phyloP scores from a whole-genome alignment of 78 protist species.

The Cyanophora paradoxa region DNA sequence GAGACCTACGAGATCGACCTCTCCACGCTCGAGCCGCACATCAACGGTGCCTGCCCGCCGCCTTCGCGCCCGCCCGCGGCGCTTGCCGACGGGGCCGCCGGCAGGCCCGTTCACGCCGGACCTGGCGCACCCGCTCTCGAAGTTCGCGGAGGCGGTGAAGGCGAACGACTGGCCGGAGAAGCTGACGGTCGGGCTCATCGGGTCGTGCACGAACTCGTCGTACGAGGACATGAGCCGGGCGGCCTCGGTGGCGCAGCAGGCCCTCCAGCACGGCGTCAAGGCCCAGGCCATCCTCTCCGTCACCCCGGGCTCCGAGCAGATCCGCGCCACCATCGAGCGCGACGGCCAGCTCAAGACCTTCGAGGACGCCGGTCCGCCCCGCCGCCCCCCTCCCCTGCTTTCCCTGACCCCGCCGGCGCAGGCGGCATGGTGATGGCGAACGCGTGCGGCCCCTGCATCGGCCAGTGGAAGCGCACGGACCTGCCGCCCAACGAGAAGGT shows the following conservation, averaged over 20 bases:
- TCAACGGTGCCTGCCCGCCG: too few species aligned
- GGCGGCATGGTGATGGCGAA: constrained; percentile 83
- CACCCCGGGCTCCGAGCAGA: constrained; percentile 94
- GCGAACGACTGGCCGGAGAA: constrained; percentile 84
- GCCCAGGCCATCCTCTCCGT: constrained; percentile 70
- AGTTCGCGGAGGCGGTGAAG: constrained; percentile 45
- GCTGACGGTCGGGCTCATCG: constrained; percentile 81
- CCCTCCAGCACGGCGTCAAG: constrained; percentile 66
- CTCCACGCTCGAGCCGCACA: constrained; percentile 73
- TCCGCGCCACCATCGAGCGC: constrained; percentile 79
- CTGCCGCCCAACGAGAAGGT: constrained; percentile 64
- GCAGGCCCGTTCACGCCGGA: constrained; percentile 96
- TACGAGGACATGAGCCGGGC: constrained; percentile 91
- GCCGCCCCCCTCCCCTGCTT: too few species aligned
- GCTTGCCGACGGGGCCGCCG: too few species aligned
- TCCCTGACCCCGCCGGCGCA: too few species aligned
- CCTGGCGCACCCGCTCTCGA: constrained; percentile 58
- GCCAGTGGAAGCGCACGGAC: constrained; percentile 89
- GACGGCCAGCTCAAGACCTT: constrained; percentile 75
- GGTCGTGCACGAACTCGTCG: constrained; percentile 89
- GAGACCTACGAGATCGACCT: constrained; percentile 80
- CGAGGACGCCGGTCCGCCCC: constrained; percentile 68
- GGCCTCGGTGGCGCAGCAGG: constrained; percentile 72
- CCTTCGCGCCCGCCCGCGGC: too few species aligned
- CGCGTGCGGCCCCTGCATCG: constrained; percentile 96